These are phyloP conservation scores for Kodamaea arcana DNA, from an alignment of 1,139 yeast genomes.

Conservation along the genomic window DNA sequence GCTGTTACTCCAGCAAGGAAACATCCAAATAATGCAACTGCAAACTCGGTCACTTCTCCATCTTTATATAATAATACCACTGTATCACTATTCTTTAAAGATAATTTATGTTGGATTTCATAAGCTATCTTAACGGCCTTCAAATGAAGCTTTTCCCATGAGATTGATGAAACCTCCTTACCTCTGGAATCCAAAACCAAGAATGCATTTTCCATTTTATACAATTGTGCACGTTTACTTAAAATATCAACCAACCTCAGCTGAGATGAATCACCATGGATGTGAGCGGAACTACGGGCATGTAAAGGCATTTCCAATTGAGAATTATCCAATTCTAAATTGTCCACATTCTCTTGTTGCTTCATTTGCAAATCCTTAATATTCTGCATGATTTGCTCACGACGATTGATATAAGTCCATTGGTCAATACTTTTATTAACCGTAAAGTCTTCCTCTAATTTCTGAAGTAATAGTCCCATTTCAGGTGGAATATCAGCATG, in stretches of 20 bases:
- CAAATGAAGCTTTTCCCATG: conserved; percentile 87
- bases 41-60: conserved; percentile 79
- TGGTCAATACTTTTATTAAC: conserved; percentile 42
- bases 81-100: conserved; percentile 74
- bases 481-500: conserved; percentile 45
- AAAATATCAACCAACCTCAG: conserved; percentile 58
- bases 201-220: conserved; percentile 68
- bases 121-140: conserved; percentile 87
- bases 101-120: conserved; percentile 68
- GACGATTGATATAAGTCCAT: conserved; percentile 45
- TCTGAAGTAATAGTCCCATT: conserved; percentile 40
- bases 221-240: conserved; percentile 64
- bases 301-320: conserved; percentile 51
- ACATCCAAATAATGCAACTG: conserved; percentile 84
- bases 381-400: conserved; percentile 44
- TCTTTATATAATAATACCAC: conserved; percentile 82
- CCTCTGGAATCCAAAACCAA: conserved; percentile 72
- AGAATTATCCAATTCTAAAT: conserved; percentile 31
- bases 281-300: conserved; percentile 45
- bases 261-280: conserved; percentile 16
- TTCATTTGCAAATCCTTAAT: conserved; percentile 35
- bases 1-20: conserved; percentile 93
- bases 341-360: conserved; percentile 23
- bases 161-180: conserved; percentile 67
- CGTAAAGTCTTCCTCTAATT: conserved; percentile 42